phyloP scores from a whole-genome alignment of 495 filamentous ascomycete species.

The Penicillium soppii region DNA sequence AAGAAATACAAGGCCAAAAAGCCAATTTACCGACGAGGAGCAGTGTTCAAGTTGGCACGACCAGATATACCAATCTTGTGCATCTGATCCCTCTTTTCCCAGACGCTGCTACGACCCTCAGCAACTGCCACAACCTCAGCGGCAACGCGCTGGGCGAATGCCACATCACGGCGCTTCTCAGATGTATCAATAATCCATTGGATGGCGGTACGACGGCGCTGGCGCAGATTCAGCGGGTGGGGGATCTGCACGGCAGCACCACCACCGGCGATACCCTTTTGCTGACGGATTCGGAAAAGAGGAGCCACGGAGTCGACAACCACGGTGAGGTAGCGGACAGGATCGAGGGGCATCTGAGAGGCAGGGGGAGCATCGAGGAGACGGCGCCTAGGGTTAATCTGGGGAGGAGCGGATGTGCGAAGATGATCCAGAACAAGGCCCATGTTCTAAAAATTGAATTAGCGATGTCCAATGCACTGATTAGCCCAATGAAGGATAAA shows the following conservation, averaged over 20 bases:
- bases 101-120: constrained; percentile 78
- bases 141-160: constrained; percentile 76
- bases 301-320: constrained; percentile 98
- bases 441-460: constrained; percentile 65
- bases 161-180: constrained; percentile 62
- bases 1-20: constrained; percentile 1
- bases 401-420: constrained; percentile 77
- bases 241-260: constrained; percentile 82
- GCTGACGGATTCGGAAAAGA: constrained; percentile 70
- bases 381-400: constrained; percentile 61
- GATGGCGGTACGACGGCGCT: constrained; percentile 75
- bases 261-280: constrained; percentile 81
- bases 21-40: constrained; percentile 17
- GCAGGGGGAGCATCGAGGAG: constrained; percentile 73
- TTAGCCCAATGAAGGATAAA: not conserved
- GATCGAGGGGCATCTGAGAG: constrained; percentile 71
- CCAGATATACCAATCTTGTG: constrained; percentile 73
- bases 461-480: not conserved
- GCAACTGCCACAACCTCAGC: constrained; percentile 85
- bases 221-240: constrained; percentile 66
- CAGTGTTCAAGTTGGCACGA: constrained; percentile 64
- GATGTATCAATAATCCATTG: constrained; percentile 85
- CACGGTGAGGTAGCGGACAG: constrained; percentile 73
- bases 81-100: constrained; percentile 71
- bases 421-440: constrained; percentile 80